A percentile compares a stretch with the other conserved stretches of the same genome.
phyloP scores from a whole-genome alignment of 1,284 basidiomycete genomes.

The Ustilago trichophora region DNA sequence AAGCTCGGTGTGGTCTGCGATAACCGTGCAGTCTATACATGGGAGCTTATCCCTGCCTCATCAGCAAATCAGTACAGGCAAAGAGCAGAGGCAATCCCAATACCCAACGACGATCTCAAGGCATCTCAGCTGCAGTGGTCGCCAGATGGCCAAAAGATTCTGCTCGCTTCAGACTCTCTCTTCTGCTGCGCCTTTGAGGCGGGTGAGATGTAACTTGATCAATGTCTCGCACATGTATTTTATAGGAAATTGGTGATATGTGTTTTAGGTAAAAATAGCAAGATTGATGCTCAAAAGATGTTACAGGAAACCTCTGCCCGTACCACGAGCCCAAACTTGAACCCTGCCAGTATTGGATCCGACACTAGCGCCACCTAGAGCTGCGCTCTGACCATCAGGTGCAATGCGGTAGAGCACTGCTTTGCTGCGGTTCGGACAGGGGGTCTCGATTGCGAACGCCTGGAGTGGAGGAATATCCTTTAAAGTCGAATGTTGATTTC shows the following conservation, averaged over 20 bases:
- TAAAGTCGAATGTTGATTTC: neutral
- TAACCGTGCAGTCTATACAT: constrained; percentile 75
- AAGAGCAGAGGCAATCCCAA: constrained; percentile 45
- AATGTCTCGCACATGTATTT: too few relatives aligned
- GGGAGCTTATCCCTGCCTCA: constrained; percentile 70
- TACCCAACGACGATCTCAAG: constrained; percentile 47
- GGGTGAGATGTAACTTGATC: constrained; percentile 17
- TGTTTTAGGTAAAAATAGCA: too few relatives aligned
- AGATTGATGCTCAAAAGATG: too few relatives aligned
- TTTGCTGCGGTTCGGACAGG: constrained; percentile 38
- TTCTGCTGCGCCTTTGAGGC: constrained; percentile 75
- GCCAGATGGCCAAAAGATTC: constrained; percentile 81
- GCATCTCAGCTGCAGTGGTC: constrained; percentile 77
- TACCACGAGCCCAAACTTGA: constrained; percentile 45
- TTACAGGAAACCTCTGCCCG: constrained; percentile 42
- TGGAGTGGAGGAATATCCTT: constrained; percentile 23
- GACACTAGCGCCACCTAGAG: constrained; percentile 20
- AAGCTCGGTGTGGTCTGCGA: constrained; percentile 77
- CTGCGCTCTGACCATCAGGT: constrained; percentile 42
- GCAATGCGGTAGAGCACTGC: constrained; percentile 46
- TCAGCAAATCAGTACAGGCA: constrained; percentile 16
- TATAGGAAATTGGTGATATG: neutral
- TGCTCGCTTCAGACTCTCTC: constrained; percentile 76
- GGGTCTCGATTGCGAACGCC: constrained; percentile 42
- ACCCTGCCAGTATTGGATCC: constrained; percentile 40